Evolutionary conservation across 2,329 filamentous ascomycete genomes (phyloP).

Genomic region (Trichothecium sympodiale): DNA sequence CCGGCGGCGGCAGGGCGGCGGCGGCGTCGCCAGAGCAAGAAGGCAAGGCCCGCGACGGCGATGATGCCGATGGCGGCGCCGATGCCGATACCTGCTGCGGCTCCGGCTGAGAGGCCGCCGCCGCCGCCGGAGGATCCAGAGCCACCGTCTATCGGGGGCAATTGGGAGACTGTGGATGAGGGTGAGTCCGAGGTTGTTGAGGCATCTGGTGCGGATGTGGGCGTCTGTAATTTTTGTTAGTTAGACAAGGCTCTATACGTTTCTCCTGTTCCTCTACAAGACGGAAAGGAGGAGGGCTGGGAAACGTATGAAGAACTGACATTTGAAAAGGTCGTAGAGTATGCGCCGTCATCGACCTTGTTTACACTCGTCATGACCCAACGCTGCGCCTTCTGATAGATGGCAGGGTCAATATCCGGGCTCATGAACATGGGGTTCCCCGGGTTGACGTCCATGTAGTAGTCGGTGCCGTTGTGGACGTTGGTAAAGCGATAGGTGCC

Average conservation of each 20-base stretch:
- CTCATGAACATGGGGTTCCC: slow-evolving; percentile 20
- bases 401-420: slow-evolving; percentile 10
- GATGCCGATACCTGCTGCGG: slow-evolving; percentile 18
- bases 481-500: slow-evolving; percentile 15
- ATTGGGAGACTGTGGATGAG: slow-evolving; percentile 2
- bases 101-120: slow-evolving; percentile 15
- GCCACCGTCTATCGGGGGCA: background rate
- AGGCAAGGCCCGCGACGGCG: slow-evolving; percentile 9
- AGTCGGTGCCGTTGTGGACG: slow-evolving; percentile 18
- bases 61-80: slow-evolving; percentile 16
- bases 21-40: slow-evolving; percentile 17
- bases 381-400: slow-evolving; percentile 17
- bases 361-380: slow-evolving; percentile 21
- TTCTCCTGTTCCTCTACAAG: background rate
- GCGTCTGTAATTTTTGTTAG: background rate
- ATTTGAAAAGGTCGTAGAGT: slow-evolving; percentile 19
- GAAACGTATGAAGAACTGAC: slow-evolving; percentile 9
- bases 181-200: slow-evolving; percentile 1
- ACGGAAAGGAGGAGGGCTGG: no score
- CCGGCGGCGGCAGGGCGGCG: background rate
- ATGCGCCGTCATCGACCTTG: slow-evolving; percentile 18
- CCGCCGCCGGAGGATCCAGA: slow-evolving; percentile 1
- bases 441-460: slow-evolving; percentile 20
- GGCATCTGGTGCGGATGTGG: background rate
- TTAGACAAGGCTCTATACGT: background rate